Conservation (phyloP, 2,329 filamentous ascomycete species). For the Cercospora janseana region DNA sequence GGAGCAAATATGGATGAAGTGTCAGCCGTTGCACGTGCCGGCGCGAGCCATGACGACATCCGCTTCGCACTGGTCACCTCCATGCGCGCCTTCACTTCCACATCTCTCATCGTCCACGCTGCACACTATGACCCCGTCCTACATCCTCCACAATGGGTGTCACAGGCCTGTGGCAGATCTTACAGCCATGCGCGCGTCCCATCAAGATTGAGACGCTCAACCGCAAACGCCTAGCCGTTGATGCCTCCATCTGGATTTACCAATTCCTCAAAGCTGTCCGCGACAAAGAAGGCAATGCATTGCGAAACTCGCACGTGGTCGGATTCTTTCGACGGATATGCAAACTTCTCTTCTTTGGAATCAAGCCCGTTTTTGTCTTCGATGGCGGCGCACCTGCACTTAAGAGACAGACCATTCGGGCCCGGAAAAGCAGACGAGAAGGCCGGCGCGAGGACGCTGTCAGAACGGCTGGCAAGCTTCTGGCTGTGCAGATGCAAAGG, state of each 20-base stretch:
- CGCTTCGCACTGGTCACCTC: neutral
- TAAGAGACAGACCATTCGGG: constrained; percentile 85
- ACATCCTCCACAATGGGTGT: constrained; percentile 77
- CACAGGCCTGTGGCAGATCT: constrained; percentile 92
- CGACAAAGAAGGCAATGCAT: constrained; percentile 94
- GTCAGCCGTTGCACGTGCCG: no score
- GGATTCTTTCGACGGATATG: constrained; percentile 98
- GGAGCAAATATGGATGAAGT: no score
- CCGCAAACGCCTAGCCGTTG: constrained; percentile 90
- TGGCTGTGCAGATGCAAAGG: constrained; percentile 92
- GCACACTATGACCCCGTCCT: neutral
- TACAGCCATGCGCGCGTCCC: constrained; percentile 91
- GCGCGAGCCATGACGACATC: neutral
- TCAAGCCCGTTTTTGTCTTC: constrained; percentile 95
- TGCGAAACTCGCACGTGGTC: constrained; percentile 92
- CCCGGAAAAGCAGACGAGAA: constrained; percentile 75
- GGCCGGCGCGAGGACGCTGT: constrained; percentile 90
- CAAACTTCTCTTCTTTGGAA: constrained; percentile 94
- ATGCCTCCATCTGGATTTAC: constrained; percentile 99
- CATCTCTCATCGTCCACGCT: neutral
- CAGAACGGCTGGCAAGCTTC: constrained; percentile 82
- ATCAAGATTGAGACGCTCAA: constrained; percentile 96
- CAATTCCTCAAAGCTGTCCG: constrained; percentile 98
- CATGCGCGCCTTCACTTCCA: neutral
- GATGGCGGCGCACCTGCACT: constrained; percentile 89